phyloP scores from a whole-genome alignment of 495 filamentous ascomycete species.

The Friedmanniomyces simplex region DNA sequence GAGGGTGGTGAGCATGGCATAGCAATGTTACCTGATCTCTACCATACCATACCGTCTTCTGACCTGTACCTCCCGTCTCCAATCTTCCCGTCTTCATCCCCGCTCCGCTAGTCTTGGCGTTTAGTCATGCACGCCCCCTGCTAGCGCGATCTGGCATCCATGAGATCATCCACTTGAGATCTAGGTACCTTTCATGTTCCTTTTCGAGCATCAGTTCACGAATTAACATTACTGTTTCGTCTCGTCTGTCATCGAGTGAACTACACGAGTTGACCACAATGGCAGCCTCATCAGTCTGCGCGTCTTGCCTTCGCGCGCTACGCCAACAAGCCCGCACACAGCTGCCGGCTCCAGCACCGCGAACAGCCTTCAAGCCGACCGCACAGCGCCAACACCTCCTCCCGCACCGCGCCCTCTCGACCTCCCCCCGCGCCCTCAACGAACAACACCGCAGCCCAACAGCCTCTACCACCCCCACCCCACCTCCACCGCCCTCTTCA shows the following conservation, averaged over 20 bases:
- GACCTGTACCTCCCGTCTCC: neutral
- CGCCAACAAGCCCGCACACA: neutral
- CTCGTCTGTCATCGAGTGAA: neutral
- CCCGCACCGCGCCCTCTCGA: neutral
- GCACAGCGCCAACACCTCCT: neutral
- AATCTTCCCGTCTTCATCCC: neutral
- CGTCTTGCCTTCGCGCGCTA: conserved; percentile 9
- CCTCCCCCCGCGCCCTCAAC: neutral
- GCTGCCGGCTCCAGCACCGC: neutral
- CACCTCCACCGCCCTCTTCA: no score
- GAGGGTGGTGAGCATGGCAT: no score
- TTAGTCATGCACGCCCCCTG: no score
- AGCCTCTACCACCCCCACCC: neutral
- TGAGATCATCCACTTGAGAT: conserved; percentile 10
- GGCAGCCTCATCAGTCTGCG: neutral
- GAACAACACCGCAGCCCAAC: neutral
- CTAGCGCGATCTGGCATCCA: neutral
- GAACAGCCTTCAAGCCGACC: neutral
- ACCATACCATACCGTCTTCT: neutral
- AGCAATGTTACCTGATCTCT: no score
- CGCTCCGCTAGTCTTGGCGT: no score
- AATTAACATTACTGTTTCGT: no score
- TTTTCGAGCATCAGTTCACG: neutral
- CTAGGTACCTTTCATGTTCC: neutral
- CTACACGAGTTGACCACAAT: neutral